Base-by-base conservation (phyloP, 1,284 basidiomycete species). In the Anthracocystis setariae region DNA sequence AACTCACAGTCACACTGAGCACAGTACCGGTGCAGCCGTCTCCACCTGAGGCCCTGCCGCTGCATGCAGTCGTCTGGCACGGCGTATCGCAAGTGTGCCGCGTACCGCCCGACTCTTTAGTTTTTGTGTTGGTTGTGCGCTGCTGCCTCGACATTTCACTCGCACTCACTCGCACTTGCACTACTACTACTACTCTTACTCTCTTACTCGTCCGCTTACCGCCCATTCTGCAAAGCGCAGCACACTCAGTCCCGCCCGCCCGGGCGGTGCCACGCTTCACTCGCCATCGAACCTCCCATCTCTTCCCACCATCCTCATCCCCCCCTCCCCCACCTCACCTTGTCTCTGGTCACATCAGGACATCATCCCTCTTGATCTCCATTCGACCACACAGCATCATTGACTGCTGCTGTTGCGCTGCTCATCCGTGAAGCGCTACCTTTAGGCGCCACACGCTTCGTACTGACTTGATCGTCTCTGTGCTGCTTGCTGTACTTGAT, bases 211-310 rank as follows among this genome's bases (percentile, higher is more conserved):
- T 12, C 29, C 29, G 29, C 29, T 29, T 29, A 29, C 29, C 29
- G 29, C 29, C 5, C n/a, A n/a, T n/a, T n/a, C n/a, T n/a, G n/a
- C 29, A 29, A 29, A 29, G 29, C 29, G 29, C 29, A 29, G 29
- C 29, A 29, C 5, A 12, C 29, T 7, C 29, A 12, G 7, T 29
- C 12, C 7, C 5, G 27, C 33, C 18, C 42, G 40, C 8, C 33
- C 25, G 48, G 48, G 48, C 48, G 17, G 48, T 50, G 48, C 43
- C 17, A 27, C 42, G n/a, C 50, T 39, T 55, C 21, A 17, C 20
- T 54, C 40, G 40, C 45, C 39, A 40, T 42, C 35, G 33, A 50
- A 29, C 29, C 27, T 25, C 21, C 21, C 20, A 33, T 37, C 29
- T 27, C 8, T 24, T 37, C 21, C 42, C 32, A 13, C 21, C 46